Evolutionary conservation across 331 rosid species (phyloP), one percentile per base, ranked within the genome.

Genomic region (Acacia concinna): DNA sequence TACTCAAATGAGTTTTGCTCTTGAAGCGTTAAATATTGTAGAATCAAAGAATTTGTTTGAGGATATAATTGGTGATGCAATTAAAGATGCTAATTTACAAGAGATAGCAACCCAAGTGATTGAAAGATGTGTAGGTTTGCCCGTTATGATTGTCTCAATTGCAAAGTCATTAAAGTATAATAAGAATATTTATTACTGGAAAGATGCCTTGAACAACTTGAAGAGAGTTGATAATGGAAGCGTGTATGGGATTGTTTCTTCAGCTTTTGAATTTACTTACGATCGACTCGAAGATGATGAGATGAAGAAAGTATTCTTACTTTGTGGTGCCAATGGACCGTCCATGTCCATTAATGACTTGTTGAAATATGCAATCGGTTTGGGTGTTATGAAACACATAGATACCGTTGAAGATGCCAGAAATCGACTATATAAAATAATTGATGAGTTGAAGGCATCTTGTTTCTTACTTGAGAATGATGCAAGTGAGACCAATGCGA

Each of bases 21-120:
- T 14, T 6, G 0, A 17, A 71, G 2, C 15, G 27, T 0, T 86
- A 7, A 8, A 1, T 0, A 15, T 81, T 4, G 1, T 8, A 3
- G 89, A 81, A 56, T 21, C 37, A 0, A 49, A 31, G 82, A 6
- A n/a, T 6, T 56, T 82, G 9, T 81, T 84, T n/a, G 2, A 34
- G 4, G 7, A 31, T 0, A 28, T 49, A 5, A 46, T 31, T 0
- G 84, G 84, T 7, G 68, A 47, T 28, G 28, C 27, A 3, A 25
- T 3, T 30, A n/a, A 71, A 4, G 74, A 27, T 4, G 3, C 0
- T 27, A 0, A 5, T 4, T 59, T 59, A 0, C 34, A 13, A 3
- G 0, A 5, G 8, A 13, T 27, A 11, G 66, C 66, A 12, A 28
- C 3, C 18, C 2, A 12, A 4, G 9, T 27, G 17, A 35, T 30